Base-by-base conservation (phyloP, 2,329 filamentous ascomycete genomes). In the Nemania sp. region DNA sequence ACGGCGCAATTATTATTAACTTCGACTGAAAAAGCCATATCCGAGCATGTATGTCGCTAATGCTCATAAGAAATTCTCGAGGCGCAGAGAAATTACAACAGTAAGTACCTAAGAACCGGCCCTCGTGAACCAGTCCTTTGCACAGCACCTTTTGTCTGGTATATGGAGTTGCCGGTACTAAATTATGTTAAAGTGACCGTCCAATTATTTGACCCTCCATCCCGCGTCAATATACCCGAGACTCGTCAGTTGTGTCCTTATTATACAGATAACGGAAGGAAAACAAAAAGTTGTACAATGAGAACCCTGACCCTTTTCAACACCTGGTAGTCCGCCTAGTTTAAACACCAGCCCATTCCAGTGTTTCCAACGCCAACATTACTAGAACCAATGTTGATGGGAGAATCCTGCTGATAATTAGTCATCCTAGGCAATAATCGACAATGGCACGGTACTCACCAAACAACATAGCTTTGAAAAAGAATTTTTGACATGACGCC, bases 391-490 rank as follows among this genome's bases (percentile, higher is more conserved):
- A 81, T 1, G 94, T 99, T 33, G 91, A 96, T 2, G 94, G 94
- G 45, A 99, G 80, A 63, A 99, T 97, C 86, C 88, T 91, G 59
- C 0, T 60, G 37, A 49, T 34, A 36, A 60, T 73, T 68, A 73
- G 69, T 55, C 2, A 30, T 8, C 11, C 28, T 34, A 6, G 14
- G 17, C 14, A n/a, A 0, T 3, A 28, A 34, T 23, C 9, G 15
- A 30, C 33, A 43, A 30, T 26, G 24, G 24, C 26, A 41, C n/a
- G n/a, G n/a, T 30, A 78, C 86, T 74, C 77, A 90, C 90, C 91
- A 96, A 60, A 97, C 86, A 55, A 99, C 91, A 69, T 96, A 96
- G 75, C 93, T 97, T 77, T 97, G 93, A 77, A 97, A 96, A 45
- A 97, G 75, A 52, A 99, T 81, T 70, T 85, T 89, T 58, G 90